Evolutionary conservation across 2,329 filamentous ascomycete genomes (phyloP).

Genomic region (Coleophoma cylindrospora): DNA sequence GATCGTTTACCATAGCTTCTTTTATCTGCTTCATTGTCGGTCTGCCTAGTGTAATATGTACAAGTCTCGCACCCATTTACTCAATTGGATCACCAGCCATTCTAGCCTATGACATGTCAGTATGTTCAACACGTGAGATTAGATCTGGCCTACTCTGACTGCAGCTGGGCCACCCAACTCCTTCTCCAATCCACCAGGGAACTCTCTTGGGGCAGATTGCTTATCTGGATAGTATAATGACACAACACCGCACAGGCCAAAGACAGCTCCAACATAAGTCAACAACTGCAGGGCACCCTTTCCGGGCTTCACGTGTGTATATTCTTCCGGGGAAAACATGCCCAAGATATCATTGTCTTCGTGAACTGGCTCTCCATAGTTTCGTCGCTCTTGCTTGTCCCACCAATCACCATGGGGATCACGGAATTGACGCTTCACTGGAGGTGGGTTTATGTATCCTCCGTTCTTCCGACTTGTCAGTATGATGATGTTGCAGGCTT

Average conservation of each 20-base stretch:
- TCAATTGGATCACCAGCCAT: constrained; percentile 42
- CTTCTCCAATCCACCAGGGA: constrained; percentile 65
- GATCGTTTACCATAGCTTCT: background rate
- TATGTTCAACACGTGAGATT: background rate
- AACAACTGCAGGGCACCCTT: constrained; percentile 67
- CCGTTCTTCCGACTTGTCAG: constrained; percentile 56
- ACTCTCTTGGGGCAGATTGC: constrained; percentile 64
- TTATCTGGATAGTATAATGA: constrained; percentile 68
- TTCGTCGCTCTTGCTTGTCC: constrained; percentile 95
- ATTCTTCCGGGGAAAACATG: constrained; percentile 83
- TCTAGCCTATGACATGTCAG: constrained; percentile 39
- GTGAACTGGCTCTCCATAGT: constrained; percentile 94
- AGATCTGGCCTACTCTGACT: constrained; percentile 50
- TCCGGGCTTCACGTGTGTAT: constrained; percentile 72
- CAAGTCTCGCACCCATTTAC: constrained; percentile 19
- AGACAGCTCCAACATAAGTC: constrained; percentile 57
- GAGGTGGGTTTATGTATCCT: constrained; percentile 74
- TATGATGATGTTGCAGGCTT: background rate
- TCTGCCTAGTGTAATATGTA: constrained; percentile 22
- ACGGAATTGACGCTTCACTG: constrained; percentile 83
- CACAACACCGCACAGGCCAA: constrained; percentile 63
- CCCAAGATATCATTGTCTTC: constrained; percentile 94
- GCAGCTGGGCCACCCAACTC: constrained; percentile 70
- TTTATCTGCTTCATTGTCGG: background rate
- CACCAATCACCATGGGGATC: constrained; percentile 94